Evolutionary conservation across 805 yeast species (phyloP).

Genomic region (Zygoascus tannicola): DNA sequence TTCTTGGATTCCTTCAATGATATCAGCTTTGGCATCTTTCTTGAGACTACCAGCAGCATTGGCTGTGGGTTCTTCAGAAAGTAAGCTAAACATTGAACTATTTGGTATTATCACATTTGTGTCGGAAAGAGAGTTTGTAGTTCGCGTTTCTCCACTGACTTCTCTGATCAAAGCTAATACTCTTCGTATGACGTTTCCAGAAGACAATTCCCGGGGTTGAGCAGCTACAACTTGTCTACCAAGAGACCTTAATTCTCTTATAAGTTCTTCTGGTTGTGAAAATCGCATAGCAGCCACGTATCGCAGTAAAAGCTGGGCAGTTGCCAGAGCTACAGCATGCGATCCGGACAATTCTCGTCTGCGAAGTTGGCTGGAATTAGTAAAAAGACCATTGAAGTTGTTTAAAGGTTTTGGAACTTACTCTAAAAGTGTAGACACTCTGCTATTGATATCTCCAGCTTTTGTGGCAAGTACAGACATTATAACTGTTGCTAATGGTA

Average conservation of each 20-base stretch:
- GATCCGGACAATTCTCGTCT: constrained; percentile 81
- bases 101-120: not conserved
- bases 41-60: constrained; percentile 7
- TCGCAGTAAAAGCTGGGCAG: constrained; percentile 78
- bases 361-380: constrained; percentile 38
- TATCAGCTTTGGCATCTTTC: constrained; percentile 67
- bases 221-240: constrained; percentile 63
- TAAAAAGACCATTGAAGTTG: not conserved
- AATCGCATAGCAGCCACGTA: constrained; percentile 86
- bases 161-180: constrained; percentile 81
- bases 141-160: constrained; percentile 50
- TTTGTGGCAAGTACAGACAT: constrained; percentile 10
- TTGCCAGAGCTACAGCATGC: constrained; percentile 71
- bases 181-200: constrained; percentile 87
- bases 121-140: constrained; percentile 15
- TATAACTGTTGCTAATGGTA: no score
- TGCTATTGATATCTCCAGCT: constrained; percentile 24
- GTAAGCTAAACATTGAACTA: constrained; percentile 77
- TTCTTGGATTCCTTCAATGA: constrained; percentile 87
- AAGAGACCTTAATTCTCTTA: constrained; percentile 58
- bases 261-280: constrained; percentile 66
- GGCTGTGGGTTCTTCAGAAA: constrained; percentile 40
- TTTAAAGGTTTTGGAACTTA: constrained; percentile 9
- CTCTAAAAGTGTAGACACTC: constrained; percentile 25
- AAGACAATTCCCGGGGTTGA: constrained; percentile 79